Conservation (phyloP, 2,329 filamentous ascomycete species). For the Clathrospora elynae region DNA sequence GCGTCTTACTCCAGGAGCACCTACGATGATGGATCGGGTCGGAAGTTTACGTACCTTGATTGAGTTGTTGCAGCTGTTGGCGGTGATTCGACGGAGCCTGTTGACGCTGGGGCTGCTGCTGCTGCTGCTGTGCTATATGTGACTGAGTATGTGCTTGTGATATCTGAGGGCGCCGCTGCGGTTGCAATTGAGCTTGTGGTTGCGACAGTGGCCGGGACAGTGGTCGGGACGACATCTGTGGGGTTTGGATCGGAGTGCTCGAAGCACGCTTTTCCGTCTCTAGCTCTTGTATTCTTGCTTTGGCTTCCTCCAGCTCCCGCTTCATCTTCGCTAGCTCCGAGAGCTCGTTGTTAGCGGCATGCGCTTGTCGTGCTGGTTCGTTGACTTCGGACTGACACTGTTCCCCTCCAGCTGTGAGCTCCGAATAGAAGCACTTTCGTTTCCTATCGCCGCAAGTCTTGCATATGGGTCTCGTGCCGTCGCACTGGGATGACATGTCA, state of each 20-base stretch:
- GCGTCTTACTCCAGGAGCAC: no score
- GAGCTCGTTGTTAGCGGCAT: constrained; percentile 27
- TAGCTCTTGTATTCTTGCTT: constrained; percentile 41
- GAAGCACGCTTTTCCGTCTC: constrained; percentile 41
- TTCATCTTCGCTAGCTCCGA: constrained; percentile 45
- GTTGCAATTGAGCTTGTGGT: constrained; percentile 14
- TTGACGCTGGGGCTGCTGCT: constrained; percentile 18
- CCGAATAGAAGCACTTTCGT: constrained; percentile 42
- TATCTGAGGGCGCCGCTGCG: constrained; percentile 16
- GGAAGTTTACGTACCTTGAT: constrained; percentile 16
- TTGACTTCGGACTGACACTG: constrained; percentile 18
- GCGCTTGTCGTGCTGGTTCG: constrained; percentile 24
- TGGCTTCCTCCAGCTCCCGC: constrained; percentile 45
- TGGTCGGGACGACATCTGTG: constrained; percentile 25
- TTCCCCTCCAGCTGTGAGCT: constrained; percentile 24
- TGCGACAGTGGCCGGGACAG: constrained; percentile 25
- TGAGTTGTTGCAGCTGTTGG: constrained; percentile 33
- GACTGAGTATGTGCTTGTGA: constrained; percentile 17
- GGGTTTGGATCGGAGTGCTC: constrained; percentile 34
- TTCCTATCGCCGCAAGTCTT: constrained; percentile 45
- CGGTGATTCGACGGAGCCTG: constrained; percentile 22
- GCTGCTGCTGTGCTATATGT: constrained; percentile 18
- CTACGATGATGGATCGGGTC: no score
- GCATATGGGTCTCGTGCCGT: constrained; percentile 43
- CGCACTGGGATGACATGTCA: constrained; percentile 39